phyloP scores from a whole-genome alignment of 352 stramenopile species.

The Pythium utonaiense region DNA sequence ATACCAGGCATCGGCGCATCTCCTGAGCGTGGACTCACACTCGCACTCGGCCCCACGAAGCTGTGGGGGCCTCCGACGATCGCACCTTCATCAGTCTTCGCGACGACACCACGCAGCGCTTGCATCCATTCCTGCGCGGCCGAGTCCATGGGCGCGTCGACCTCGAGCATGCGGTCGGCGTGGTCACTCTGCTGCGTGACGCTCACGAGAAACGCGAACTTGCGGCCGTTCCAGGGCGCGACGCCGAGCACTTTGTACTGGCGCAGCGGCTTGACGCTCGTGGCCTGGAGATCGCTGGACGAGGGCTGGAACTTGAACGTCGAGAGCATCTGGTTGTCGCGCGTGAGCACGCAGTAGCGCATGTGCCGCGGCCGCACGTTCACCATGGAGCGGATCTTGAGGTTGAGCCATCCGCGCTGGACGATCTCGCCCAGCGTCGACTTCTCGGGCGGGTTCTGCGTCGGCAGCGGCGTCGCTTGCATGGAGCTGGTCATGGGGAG shows the following conservation, averaged over 20 bases:
- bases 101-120: slow-evolving; percentile 51
- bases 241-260: slow-evolving; percentile 71
- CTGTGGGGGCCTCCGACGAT: slow-evolving; percentile 3
- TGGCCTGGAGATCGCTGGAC: slow-evolving; percentile 52
- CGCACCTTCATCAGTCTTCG: slow-evolving; percentile 29
- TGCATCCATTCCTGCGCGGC: slow-evolving; percentile 75
- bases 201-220: slow-evolving; percentile 75
- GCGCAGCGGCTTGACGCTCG: slow-evolving; percentile 56
- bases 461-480: slow-evolving; percentile 51
- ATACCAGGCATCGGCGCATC: background rate
- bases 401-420: slow-evolving; percentile 77
- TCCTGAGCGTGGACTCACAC: background rate
- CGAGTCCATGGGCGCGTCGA: slow-evolving; percentile 55
- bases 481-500: slow-evolving; percentile 25
- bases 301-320: slow-evolving; percentile 88
- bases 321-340: slow-evolving; percentile 56
- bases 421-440: slow-evolving; percentile 71
- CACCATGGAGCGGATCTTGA: slow-evolving; percentile 85
- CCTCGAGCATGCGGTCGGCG: slow-evolving; percentile 75
- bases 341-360: slow-evolving; percentile 80
- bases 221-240: slow-evolving; percentile 62
- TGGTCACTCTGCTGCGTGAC: slow-evolving; percentile 65
- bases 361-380: slow-evolving; percentile 81
- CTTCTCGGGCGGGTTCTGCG: slow-evolving; percentile 36
- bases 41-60: background rate